Percentiles rank a stretch among this genome's conserved stretches.
These are phyloP conservation scores for Lecanicillium sp. DNA, from an alignment of 2,329 filamentous ascomycete genomes.

Conservation along the genomic window DNA sequence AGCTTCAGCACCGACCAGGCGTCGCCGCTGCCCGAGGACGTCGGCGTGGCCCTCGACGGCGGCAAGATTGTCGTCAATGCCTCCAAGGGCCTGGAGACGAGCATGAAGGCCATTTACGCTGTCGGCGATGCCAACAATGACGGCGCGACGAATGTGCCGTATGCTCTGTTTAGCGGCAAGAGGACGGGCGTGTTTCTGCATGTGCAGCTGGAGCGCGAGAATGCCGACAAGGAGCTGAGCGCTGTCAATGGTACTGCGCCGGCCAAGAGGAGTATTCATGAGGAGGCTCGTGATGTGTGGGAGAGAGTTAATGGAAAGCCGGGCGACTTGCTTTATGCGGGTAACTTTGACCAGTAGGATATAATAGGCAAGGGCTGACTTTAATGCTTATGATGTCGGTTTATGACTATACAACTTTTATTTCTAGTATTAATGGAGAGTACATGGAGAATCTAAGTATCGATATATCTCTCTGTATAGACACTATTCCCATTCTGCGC, in stretches of 20 bases:
- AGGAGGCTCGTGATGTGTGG: constrained; percentile 36
- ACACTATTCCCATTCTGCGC: no score
- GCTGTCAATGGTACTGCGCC: constrained; percentile 9
- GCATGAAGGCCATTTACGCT: constrained; percentile 45
- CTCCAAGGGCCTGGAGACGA: constrained; percentile 39
- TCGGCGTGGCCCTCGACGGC: constrained; percentile 38
- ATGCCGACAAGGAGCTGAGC: constrained; percentile 25
- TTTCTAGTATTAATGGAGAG: no score
- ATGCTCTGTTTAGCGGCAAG: constrained; percentile 54
- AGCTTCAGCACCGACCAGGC: constrained; percentile 39
- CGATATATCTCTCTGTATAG: no score
- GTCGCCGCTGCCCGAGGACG: constrained; percentile 35
- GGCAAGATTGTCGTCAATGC: constrained; percentile 35
- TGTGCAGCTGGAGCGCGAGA: constrained; percentile 35
- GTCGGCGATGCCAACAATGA: constrained; percentile 54
- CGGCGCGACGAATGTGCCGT: constrained; percentile 52
- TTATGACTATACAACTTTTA: no score
- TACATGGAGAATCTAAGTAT: no score
- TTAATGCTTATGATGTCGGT: no score
- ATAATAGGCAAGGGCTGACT: no score
- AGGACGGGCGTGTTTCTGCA: constrained; percentile 49
- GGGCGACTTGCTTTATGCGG: constrained; percentile 37
- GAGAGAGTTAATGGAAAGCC: constrained; percentile 33
- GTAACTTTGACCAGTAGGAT: constrained; percentile 32
- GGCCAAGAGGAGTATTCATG: constrained; percentile 21